Conservation (phyloP, 1,139 yeast species). For the Candida sp. region DNA sequence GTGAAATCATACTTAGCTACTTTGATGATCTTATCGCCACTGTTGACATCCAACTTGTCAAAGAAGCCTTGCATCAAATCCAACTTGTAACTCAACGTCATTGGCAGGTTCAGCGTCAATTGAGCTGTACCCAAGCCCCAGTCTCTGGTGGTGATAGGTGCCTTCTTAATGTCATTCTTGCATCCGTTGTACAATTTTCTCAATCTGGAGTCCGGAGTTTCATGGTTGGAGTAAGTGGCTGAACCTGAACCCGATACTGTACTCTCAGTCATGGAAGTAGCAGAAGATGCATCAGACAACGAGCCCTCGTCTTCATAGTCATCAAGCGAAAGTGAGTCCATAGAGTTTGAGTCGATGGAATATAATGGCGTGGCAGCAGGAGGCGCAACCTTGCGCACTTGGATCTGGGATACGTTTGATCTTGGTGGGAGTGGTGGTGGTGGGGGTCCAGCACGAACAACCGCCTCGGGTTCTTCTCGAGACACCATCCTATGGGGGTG, state of each 20-base stretch:
- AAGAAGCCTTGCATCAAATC: constrained; percentile 28
- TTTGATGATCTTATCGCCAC: constrained; percentile 12
- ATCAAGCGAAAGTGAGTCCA: constrained; percentile 20
- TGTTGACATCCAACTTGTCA: constrained; percentile 17
- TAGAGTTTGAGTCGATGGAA: constrained; percentile 18
- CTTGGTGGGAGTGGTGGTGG: constrained; percentile 39
- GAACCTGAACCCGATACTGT: constrained; percentile 16
- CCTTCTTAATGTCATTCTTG: constrained; percentile 36
- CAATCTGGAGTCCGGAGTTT: constrained; percentile 24
- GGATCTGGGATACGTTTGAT: constrained; percentile 20
- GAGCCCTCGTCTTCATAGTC: constrained; percentile 21
- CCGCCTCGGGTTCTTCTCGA: constrained; percentile 22
- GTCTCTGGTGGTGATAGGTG: constrained; percentile 27
- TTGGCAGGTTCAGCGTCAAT: constrained; percentile 12
- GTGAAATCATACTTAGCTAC: constrained; percentile 33
- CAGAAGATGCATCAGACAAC: constrained; percentile 19
- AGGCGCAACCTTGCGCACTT: constrained; percentile 13
- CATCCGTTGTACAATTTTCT: constrained; percentile 35
- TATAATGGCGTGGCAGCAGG: constrained; percentile 11
- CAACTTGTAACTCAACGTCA: constrained; percentile 30
- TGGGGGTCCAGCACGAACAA: neutral
- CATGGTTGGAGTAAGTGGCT: constrained; percentile 25
- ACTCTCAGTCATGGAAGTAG: neutral
- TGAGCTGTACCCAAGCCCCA: neutral
- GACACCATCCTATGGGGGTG: constrained; percentile 29